These are phyloP conservation scores for Botrytis paeoniae DNA, from an alignment of 2,329 filamentous ascomycete genomes.

Conservation along the genomic window DNA sequence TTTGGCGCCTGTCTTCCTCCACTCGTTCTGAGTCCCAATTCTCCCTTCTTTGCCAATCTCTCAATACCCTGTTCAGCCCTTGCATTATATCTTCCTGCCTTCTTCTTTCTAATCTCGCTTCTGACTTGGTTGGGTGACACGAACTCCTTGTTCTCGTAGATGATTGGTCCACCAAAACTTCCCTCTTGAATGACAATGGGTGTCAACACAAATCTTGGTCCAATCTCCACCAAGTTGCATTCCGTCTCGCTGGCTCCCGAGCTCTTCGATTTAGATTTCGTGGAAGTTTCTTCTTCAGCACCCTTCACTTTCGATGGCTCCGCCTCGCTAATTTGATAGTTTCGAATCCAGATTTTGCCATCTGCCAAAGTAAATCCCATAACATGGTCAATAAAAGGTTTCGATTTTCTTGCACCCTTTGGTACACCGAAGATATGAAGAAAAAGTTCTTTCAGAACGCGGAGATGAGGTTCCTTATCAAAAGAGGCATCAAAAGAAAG, in stretches of 20 bases:
- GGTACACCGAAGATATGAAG: conserved; percentile 90
- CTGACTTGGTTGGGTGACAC: conserved; percentile 94
- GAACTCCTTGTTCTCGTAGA: conserved; percentile 98
- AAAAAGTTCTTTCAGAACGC: conserved; percentile 85
- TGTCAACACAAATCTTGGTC: conserved; percentile 86
- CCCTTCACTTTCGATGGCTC: conserved; percentile 52
- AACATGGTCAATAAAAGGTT: conserved; percentile 94
- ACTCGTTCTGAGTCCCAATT: conserved; percentile 69
- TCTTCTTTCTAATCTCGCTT: conserved; percentile 71
- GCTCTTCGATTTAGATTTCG: conserved; percentile 45
- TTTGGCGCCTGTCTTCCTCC: conserved; percentile 61
- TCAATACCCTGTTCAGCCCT: conserved; percentile 73
- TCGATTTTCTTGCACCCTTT: conserved; percentile 80
- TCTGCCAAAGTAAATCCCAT: conserved; percentile 89
- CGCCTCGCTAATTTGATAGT: conserved; percentile 88
- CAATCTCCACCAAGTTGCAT: conserved; percentile 85
- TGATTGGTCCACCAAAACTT: conserved; percentile 91
- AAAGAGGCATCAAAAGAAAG: conserved; percentile 90
- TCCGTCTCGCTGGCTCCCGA: conserved; percentile 60
- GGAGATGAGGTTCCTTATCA: conserved; percentile 74
- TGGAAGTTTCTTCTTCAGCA: conserved; percentile 39
- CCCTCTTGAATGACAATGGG: conserved; percentile 95
- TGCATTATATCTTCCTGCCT: conserved; percentile 74
- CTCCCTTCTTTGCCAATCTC: conserved; percentile 68
- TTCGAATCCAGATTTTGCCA: conserved; percentile 92